Evolutionary conservation across 2,329 filamentous ascomycete species (phyloP).

Genomic region (Hypoxylon sp.): DNA sequence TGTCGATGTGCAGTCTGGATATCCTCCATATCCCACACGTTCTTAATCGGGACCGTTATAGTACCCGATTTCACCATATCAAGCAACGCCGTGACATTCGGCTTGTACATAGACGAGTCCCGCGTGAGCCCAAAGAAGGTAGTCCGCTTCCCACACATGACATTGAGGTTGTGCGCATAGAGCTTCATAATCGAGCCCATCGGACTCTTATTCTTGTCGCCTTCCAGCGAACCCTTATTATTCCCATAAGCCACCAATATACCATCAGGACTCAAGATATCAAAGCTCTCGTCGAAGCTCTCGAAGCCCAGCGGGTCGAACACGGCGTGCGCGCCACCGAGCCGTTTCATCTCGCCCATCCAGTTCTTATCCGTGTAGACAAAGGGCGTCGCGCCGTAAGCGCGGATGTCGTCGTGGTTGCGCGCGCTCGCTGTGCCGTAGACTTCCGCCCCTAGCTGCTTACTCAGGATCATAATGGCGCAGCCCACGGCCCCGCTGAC

Average conservation of each 20-base stretch:
- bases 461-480: conserved; percentile 60
- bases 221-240: conserved; percentile 55
- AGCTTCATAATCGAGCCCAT: conserved; percentile 52
- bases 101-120: conserved; percentile 54
- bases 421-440: conserved; percentile 65
- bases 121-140: conserved; percentile 58
- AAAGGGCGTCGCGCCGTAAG: conserved; percentile 61
- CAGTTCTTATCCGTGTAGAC: conserved; percentile 65
- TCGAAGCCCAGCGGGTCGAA: conserved; percentile 65
- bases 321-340: conserved; percentile 58
- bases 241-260: conserved; percentile 59
- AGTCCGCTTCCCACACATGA: conserved; percentile 51
- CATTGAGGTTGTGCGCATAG: conserved; percentile 48
- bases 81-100: conserved; percentile 54
- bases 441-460: conserved; percentile 61
- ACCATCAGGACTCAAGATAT: conserved; percentile 60
- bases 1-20: conserved; percentile 57
- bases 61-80: conserved; percentile 53
- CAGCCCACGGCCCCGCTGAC: conserved; percentile 66
- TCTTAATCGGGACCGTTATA: conserved; percentile 58
- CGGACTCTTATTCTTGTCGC: conserved; percentile 43
- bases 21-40: conserved; percentile 60
- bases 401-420: conserved; percentile 60
- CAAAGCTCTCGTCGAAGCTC: conserved; percentile 65
- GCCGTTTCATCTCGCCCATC: conserved; percentile 61